These are phyloP conservation scores for Thyridium curvatum DNA, from an alignment of 2,329 filamentous ascomycete species.

Conservation along the genomic window DNA sequence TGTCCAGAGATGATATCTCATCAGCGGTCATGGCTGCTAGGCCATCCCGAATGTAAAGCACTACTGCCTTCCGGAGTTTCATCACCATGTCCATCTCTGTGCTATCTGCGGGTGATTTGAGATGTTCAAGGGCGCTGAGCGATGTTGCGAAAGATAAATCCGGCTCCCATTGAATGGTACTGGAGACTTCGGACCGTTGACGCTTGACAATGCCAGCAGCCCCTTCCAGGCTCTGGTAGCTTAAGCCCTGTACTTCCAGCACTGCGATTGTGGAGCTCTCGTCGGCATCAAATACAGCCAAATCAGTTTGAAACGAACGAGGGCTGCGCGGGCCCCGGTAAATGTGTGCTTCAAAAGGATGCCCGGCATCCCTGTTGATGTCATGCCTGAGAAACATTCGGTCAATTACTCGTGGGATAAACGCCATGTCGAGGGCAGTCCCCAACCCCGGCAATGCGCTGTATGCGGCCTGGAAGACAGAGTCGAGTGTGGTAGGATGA, in stretches of 20 bases:
- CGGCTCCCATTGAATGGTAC: background rate
- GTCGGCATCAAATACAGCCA: too few species aligned
- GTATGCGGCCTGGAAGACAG: slow-evolving; percentile 1
- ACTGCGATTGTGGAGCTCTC: too few species aligned
- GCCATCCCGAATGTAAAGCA: slow-evolving; percentile 1
- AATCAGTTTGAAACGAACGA: too few species aligned
- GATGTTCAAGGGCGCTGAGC: too few species aligned
- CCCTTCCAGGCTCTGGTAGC: too few species aligned
- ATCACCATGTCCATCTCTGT: too few species aligned
- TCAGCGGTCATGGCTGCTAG: background rate
- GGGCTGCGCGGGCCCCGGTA: too few species aligned
- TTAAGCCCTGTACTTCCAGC: too few species aligned
- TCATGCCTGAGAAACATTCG: background rate
- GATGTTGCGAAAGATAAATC: background rate
- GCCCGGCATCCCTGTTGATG: background rate
- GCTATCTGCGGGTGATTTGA: too few species aligned
- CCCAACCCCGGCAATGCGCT: slow-evolving; percentile 3
- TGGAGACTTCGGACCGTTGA: too few species aligned
- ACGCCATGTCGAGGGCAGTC: background rate
- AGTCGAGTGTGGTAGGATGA: slow-evolving; percentile 4
- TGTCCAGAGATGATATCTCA: too few species aligned
- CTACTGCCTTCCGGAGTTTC: background rate
- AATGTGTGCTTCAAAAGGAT: background rate
- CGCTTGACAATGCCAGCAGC: too few species aligned
- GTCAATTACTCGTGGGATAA: background rate